These are phyloP conservation scores for Choiromyces venosus DNA, from an alignment of 495 filamentous ascomycete species.

Conservation along the genomic window DNA sequence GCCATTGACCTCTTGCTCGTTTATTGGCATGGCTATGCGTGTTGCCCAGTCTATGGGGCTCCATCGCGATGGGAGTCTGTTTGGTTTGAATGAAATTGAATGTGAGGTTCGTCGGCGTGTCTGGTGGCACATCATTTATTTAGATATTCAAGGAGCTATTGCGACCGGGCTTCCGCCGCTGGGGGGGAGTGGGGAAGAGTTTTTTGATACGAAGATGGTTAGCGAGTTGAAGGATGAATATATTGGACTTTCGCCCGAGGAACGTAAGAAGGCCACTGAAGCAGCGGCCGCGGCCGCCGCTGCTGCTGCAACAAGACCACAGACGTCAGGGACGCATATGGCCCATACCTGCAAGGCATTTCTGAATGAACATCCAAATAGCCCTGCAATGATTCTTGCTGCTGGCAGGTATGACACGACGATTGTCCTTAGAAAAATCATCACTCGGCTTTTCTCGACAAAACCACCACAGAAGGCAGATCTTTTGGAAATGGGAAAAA, in stretches of 20 bases:
- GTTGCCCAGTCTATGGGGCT: slow-evolving; percentile 65
- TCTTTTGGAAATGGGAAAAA: slow-evolving; percentile 34
- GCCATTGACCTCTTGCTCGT: slow-evolving; percentile 36
- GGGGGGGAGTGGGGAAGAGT: slow-evolving; percentile 34
- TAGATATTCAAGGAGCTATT: slow-evolving; percentile 50
- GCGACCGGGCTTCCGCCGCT: slow-evolving; percentile 40
- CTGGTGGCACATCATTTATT: slow-evolving; percentile 69
- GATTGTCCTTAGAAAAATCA: slow-evolving; percentile 26
- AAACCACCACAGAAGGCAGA: slow-evolving; percentile 26
- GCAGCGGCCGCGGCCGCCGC: not conserved
- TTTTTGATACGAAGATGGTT: slow-evolving; percentile 39
- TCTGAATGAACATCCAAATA: slow-evolving; percentile 12
- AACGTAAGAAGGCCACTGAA: not conserved
- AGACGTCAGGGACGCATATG: slow-evolving; percentile 8
- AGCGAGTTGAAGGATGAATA: slow-evolving; percentile 36
- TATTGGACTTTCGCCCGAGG: slow-evolving; percentile 23
- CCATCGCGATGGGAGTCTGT: slow-evolving; percentile 62
- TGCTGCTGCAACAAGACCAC: slow-evolving; percentile 12
- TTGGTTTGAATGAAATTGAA: slow-evolving; percentile 60
- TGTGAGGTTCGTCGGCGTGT: slow-evolving; percentile 63
- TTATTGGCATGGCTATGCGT: slow-evolving; percentile 38
- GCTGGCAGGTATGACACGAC: slow-evolving; percentile 36
- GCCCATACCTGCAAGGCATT: slow-evolving; percentile 19
- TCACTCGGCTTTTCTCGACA: slow-evolving; percentile 33
- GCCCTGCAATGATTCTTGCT: slow-evolving; percentile 38